Conservation (phyloP, 2,329 filamentous ascomycete genomes). For the Fusarium goolgardi region DNA sequence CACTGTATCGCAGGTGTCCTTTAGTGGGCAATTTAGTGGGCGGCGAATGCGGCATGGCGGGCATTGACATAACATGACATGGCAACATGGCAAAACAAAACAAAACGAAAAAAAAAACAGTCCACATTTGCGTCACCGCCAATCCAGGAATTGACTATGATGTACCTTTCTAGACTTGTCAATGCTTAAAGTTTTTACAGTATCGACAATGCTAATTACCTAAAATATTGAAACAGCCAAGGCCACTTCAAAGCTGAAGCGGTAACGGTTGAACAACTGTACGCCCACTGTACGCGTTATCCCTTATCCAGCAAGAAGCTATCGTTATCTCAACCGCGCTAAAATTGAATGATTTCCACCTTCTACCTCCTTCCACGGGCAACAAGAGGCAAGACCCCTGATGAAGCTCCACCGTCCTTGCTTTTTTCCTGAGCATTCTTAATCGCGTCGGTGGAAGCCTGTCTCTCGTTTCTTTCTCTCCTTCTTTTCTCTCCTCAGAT, state of each 20-base stretch:
- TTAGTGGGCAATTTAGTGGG: slow-evolving; percentile 1
- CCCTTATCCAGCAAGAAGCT: not conserved
- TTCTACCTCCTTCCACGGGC: slow-evolving; percentile 24
- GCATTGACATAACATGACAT: not conserved
- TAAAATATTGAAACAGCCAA: slow-evolving; percentile 2
- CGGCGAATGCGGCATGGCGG: slow-evolving; percentile 8
- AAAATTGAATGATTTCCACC: slow-evolving; percentile 36
- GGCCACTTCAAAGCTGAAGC: not conserved
- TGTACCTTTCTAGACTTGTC: not conserved
- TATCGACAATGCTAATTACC: slow-evolving; percentile 12
- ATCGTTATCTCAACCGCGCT: slow-evolving; percentile 36
- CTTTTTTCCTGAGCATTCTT: slow-evolving; percentile 25
- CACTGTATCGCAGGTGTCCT: not conserved
- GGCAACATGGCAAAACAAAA: not conserved
- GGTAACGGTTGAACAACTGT: not conserved
- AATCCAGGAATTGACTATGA: not conserved
- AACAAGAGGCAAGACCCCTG: slow-evolving; percentile 19
- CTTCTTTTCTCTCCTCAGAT: not conserved
- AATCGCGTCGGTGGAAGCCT: slow-evolving; percentile 5
- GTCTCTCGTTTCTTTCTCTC: not conserved
- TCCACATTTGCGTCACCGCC: slow-evolving; percentile 32
- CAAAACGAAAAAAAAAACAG: not conserved
- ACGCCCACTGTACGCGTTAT: not conserved
- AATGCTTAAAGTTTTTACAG: not conserved
- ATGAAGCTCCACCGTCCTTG: slow-evolving; percentile 31